phyloP scores from a whole-genome alignment of 805 yeast species.

The Wickerhamomyces canadensis region DNA sequence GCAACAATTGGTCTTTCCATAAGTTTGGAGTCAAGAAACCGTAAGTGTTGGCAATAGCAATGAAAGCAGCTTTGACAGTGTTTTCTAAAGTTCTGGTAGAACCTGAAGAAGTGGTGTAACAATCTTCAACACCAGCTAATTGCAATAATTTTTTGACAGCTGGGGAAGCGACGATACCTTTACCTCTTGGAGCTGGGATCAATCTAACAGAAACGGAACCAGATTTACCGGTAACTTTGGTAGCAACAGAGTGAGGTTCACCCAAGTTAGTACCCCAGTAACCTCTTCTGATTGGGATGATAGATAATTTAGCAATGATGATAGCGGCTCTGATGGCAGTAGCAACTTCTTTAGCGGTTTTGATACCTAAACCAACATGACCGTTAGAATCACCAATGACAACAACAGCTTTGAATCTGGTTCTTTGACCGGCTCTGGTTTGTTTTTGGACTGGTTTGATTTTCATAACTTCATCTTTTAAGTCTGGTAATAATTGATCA shows the following conservation, averaged over 20 bases:
- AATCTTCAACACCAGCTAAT: slow-evolving; percentile 99
- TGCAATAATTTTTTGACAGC: slow-evolving; percentile 98
- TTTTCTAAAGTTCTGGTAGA: slow-evolving; percentile 99
- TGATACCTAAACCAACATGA: slow-evolving; percentile 99
- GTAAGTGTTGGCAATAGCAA: slow-evolving; percentile 99
- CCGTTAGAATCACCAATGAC: slow-evolving; percentile 99
- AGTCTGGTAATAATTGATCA: slow-evolving; percentile 91
- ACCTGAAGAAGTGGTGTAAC: slow-evolving; percentile 97
- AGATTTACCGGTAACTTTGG: slow-evolving; percentile 99
- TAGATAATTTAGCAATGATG: slow-evolving; percentile 96
- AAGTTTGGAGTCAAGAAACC: slow-evolving; percentile 99
- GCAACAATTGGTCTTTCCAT: slow-evolving; percentile 84
- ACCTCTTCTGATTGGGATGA: slow-evolving; percentile 99
- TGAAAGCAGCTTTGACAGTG: slow-evolving; percentile 99
- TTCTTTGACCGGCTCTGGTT: slow-evolving; percentile 99
- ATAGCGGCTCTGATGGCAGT: slow-evolving; percentile 99
- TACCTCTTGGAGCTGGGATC: slow-evolving; percentile 99
- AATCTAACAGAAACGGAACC: slow-evolving; percentile 98
- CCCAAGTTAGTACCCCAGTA: slow-evolving; percentile 99
- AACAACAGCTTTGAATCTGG: slow-evolving; percentile 99
- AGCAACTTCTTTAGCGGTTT: slow-evolving; percentile 99
- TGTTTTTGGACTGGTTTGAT: slow-evolving; percentile 99
- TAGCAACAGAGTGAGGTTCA: slow-evolving; percentile 97
- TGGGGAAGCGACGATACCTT: slow-evolving; percentile 99
- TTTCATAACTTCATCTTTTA: slow-evolving; percentile 99